phyloP scores from a whole-genome alignment of 2,329 filamentous ascomycete genomes.

The Aspergillus ustus region DNA sequence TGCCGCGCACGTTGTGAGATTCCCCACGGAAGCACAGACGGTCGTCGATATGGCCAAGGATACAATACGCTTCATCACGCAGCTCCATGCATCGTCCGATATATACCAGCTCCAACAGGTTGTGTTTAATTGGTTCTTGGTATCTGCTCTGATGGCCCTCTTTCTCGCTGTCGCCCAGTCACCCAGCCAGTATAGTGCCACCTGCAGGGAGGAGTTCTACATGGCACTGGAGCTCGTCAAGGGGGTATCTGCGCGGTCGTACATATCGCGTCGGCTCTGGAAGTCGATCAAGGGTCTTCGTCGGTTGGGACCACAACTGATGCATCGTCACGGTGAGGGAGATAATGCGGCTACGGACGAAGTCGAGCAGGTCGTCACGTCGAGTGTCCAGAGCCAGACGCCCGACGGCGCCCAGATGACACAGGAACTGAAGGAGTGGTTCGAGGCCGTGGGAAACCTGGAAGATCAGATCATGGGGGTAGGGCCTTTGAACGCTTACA shows the following conservation, averaged over 20 bases:
- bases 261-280: conserved; percentile 66
- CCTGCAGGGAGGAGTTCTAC: conserved; percentile 67
- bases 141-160: conserved; percentile 65
- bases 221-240: conserved; percentile 67
- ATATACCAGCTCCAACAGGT: conserved; percentile 67
- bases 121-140: conserved; percentile 69
- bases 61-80: conserved; percentile 63
- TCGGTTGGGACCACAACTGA: conserved; percentile 62
- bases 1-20: conserved; percentile 73
- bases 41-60: conserved; percentile 68
- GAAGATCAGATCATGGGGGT: conserved; percentile 46
- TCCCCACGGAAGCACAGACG: conserved; percentile 72
- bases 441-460: conserved; percentile 64
- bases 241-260: conserved; percentile 63
- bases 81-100: conserved; percentile 63
- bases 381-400: conserved; percentile 55
- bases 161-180: conserved; percentile 68
- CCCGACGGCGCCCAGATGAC: conserved; percentile 61
- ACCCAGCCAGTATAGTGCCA: conserved; percentile 60
- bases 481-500: conserved; percentile 31
- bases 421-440: conserved; percentile 63
- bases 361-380: neutral
- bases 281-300: conserved; percentile 65
- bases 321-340: conserved; percentile 29
- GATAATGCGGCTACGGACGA: neutral